Evolutionary conservation across 78 protist genomes (phyloP), one percentile per base, ranked within the genome.

Genomic region (Dictyostelium intermedium): DNA sequence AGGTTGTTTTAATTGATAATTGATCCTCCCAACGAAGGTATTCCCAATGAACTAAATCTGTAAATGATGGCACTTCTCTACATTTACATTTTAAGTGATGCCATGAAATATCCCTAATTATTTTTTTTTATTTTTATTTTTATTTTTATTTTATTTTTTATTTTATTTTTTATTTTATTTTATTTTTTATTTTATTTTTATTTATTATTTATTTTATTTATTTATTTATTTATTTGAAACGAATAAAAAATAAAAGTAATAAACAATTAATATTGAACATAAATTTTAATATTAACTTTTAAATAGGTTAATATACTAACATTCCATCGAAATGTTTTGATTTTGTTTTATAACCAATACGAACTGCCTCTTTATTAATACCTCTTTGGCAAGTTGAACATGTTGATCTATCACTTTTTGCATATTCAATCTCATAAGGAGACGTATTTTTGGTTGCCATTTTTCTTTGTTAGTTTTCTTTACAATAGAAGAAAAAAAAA

Each of bases 1-100:
- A 30, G 8, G 56, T 84, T 1, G 13, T 35, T 32, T 27, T 50
- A 25, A 92, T 10, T 5, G 9, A 6, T 30, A 23, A 9, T 76
- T 84, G 82, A 32, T 92, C 96, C 2, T 83, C 91, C 91, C 92
- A 92, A 34, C 92, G 53, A 23, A 83, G 56, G 18, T 35, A 37
- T 63, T 72, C 82, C 82, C 91, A 84, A 13, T 87, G 72, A 50
- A 45, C 50, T 9, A 83, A 73, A 60, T 47, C 72, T 5, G 63
- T 9, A 27, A 81, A 41, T 60, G 66, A 39, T 23, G 20, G 25
- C 27, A 92, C 92, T n/a, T 41, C 2, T 3, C 1, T 0, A 27
- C 13, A 39, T 10, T n/a, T 53, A 74, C 92, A 91, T 66, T 84
- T 91, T n/a, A 79, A 72, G 73, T 91, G 95, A 79, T 77, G 41